Conservation (phyloP, 2,329 filamentous ascomycete genomes). For the Dothideomycetidae sp. region DNA sequence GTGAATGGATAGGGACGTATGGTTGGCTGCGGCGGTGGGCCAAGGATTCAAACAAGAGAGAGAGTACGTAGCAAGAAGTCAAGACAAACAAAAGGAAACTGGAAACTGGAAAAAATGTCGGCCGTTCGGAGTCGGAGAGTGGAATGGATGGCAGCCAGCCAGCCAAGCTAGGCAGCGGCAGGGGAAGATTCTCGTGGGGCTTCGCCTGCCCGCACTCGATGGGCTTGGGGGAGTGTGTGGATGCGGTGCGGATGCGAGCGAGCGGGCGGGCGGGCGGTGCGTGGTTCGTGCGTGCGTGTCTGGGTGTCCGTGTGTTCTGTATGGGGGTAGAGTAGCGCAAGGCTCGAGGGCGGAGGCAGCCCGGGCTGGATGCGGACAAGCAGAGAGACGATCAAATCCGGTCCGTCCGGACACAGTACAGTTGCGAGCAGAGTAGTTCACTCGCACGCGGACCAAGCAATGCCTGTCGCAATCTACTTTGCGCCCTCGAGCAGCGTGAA, state of each 20-base stretch:
- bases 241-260: too few species aligned
- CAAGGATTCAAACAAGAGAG: neutral
- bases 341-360: neutral
- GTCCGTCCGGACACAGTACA: too few species aligned
- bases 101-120: neutral
- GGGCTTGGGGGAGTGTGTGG: neutral
- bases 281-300: neutral
- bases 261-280: too few species aligned
- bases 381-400: too few species aligned
- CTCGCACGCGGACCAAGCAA: too few species aligned
- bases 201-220: conserved; percentile 1
- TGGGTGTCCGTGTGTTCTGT: too few species aligned
- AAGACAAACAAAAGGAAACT: neutral
- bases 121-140: neutral
- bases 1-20: neutral
- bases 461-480: too few species aligned
- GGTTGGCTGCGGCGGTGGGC: neutral
- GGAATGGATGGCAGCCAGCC: conserved; percentile 4
- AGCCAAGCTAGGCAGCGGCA: conserved; percentile 9
- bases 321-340: too few species aligned
- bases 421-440: too few species aligned
- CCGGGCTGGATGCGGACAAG: neutral
- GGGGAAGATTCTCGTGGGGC: conserved; percentile 10
- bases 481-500: too few species aligned
- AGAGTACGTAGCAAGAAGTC: neutral